These are phyloP conservation scores for Patellifolia procumbens DNA, from an alignment of 179 eudicot species.

Conservation along the genomic window DNA sequence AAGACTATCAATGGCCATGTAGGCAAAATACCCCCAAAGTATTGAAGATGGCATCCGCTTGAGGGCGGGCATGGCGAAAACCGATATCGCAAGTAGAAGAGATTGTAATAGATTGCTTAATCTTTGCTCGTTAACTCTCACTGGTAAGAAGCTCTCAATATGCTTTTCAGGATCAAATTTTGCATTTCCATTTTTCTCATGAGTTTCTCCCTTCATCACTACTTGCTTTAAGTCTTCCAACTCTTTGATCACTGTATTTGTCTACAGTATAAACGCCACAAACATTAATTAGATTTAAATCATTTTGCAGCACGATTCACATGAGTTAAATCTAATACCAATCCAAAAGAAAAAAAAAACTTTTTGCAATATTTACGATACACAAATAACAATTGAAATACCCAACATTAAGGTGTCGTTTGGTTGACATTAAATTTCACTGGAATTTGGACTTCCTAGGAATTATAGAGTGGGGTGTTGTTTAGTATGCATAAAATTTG, in stretches of 20 bases:
- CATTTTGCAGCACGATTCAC: no score
- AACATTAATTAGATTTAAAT: no score
- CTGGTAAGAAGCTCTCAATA: constrained; percentile 60
- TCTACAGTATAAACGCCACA: constrained; percentile 26
- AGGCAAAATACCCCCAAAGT: constrained; percentile 75
- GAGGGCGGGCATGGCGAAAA: constrained; percentile 60
- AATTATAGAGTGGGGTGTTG: no score
- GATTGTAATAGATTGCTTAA: constrained; percentile 68
- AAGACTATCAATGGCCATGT: constrained; percentile 68
- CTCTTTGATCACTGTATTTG: constrained; percentile 40
- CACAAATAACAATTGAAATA: no score
- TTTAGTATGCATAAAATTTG: no score
- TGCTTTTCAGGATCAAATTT: constrained; percentile 47
- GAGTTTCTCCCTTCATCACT: constrained; percentile 41
- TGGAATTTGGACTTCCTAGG: no score
- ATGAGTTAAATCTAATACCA: no score
- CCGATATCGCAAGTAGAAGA: constrained; percentile 46
- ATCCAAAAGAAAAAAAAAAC: no score
- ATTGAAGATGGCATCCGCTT: constrained; percentile 67
- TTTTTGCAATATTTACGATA: no score
- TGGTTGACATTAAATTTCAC: no score
- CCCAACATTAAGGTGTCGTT: no score
- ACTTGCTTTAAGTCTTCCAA: constrained; percentile 51
- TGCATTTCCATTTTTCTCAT: constrained; percentile 27
- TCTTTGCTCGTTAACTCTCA: constrained; percentile 72